A percentile compares a stretch with the other conserved stretches of the same genome.
Evolutionary conservation across 1,139 yeast genomes (phyloP).

Genomic region (Pichia sp.): DNA sequence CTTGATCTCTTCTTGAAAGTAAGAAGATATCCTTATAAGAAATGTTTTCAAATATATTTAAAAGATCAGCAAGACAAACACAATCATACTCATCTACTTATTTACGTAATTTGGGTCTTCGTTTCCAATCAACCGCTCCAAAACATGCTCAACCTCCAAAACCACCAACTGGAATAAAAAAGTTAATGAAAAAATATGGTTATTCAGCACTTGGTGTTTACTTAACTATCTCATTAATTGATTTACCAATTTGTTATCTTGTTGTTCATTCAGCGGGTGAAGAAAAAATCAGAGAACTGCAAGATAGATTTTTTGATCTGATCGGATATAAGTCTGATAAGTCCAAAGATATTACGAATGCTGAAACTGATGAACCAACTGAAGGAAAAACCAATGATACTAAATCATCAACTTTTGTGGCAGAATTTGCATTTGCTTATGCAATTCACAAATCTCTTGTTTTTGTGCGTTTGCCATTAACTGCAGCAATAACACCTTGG

Average conservation of each 20-base stretch:
- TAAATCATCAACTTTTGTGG: constrained; percentile 37
- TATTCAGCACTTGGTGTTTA: constrained; percentile 87
- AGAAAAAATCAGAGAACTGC: constrained; percentile 63
- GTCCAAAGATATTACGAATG: constrained; percentile 30
- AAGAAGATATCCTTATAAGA: no score
- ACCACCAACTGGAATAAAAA: constrained; percentile 51
- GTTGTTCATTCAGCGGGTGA: constrained; percentile 83
- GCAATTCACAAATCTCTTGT: constrained; percentile 85
- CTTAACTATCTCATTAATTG: constrained; percentile 59
- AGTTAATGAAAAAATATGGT: constrained; percentile 79
- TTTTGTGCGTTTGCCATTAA: constrained; percentile 75
- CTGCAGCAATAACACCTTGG: constrained; percentile 89
- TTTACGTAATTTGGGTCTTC: constrained; percentile 6
- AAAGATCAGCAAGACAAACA: constrained; percentile 6
- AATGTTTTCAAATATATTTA: constrained; percentile 1
- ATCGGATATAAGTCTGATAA: constrained; percentile 40
- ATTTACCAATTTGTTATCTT: constrained; percentile 75
- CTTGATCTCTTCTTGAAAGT: no score
- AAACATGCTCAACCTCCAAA: constrained; percentile 20
- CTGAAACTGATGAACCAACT: constrained; percentile 14
- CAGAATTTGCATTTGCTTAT: constrained; percentile 86
- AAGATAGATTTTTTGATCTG: constrained; percentile 50
- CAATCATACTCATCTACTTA: constrained; percentile 11
- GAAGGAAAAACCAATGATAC: constrained; percentile 16
- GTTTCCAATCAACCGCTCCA: constrained; percentile 4